These are phyloP conservation scores for Chrysoporthe austroafricana DNA, from an alignment of 2,329 filamentous ascomycete species.

Conservation along the genomic window DNA sequence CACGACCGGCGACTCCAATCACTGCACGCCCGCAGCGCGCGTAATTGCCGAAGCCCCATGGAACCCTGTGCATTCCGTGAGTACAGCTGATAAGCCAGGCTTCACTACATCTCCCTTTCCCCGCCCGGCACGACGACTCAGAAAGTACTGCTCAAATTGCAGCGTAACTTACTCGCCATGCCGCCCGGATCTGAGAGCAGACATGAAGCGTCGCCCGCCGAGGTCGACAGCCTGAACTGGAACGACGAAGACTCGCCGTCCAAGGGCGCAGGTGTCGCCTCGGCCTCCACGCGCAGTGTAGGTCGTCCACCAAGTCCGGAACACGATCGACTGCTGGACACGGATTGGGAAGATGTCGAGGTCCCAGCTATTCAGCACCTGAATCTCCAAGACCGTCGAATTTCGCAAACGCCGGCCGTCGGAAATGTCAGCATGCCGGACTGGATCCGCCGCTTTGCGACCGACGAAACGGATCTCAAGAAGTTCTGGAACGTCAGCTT, in stretches of 20 bases:
- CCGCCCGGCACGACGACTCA: neutral
- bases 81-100: neutral
- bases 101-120: neutral
- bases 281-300: no score
- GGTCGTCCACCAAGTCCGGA: neutral
- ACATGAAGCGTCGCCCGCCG: neutral
- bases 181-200: neutral
- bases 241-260: neutral
- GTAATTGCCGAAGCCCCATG: neutral
- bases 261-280: no score
- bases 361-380: neutral
- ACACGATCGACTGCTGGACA: neutral
- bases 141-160: neutral
- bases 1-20: no score
- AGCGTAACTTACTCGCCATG: neutral
- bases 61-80: neutral
- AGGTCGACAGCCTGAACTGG: neutral
- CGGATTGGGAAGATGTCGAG: neutral
- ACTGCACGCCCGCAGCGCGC: neutral
- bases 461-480: conserved; percentile 51
- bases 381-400: neutral
- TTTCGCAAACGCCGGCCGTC: neutral
- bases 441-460: conserved; percentile 47
- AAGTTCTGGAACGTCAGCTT: conserved; percentile 54
- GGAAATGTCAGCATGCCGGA: conserved; percentile 40